Base-by-base conservation (phyloP, 192 early-diverging fungal species). In the Entrophospora sp. region DNA sequence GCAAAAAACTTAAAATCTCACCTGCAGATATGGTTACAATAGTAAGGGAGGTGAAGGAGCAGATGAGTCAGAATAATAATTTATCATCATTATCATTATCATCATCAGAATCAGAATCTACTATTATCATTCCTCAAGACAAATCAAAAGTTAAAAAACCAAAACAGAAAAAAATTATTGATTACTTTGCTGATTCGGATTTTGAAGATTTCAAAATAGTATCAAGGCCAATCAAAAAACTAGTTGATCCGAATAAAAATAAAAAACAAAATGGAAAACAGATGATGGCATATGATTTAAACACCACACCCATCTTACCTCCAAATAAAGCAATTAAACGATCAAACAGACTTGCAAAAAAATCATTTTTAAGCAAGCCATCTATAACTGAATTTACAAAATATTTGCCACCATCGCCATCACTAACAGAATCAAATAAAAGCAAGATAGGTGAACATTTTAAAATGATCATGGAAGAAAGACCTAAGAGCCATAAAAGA, bases 261-360 rank as follows among this genome's bases (percentile, higher is more conserved):
- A 2, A 28, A 7, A 32, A 7, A 24, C 12, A 24, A 32, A 37
- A 18, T 8, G 18, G n/a, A 22, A 22, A 37, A 57, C n/a, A 36
- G 18, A 57, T 36, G 24, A 5, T 57, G 18, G 34, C 22, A 22
- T 57, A 57, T 9, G 20, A 34, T 37, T 28, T 57, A 10, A 24
- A 57, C n/a, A 57, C 55, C n/a, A 57, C 55, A 3, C 55, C 55
- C 14, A 57, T 57, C 13, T 20, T 57, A 7, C 18, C 55, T n/a
- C 34, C 32, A 14, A 9, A 31, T 3, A 34, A 57, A 34, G 28
- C 25, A 36, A 57, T 57, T 30, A 20, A 34, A 24, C 34, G 37
- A 22, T 31, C 55, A 2, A 34, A 20, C 34, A 34, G 24, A 25
- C 31, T 31, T 36, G 55, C 55, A 1, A 20, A 37, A 10, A 20